Percentiles rank a stretch among this genome's conserved stretches.
These are phyloP conservation scores for Cladorrhinum sp. DNA, from an alignment of 2,329 filamentous ascomycete genomes.

Conservation along the genomic window DNA sequence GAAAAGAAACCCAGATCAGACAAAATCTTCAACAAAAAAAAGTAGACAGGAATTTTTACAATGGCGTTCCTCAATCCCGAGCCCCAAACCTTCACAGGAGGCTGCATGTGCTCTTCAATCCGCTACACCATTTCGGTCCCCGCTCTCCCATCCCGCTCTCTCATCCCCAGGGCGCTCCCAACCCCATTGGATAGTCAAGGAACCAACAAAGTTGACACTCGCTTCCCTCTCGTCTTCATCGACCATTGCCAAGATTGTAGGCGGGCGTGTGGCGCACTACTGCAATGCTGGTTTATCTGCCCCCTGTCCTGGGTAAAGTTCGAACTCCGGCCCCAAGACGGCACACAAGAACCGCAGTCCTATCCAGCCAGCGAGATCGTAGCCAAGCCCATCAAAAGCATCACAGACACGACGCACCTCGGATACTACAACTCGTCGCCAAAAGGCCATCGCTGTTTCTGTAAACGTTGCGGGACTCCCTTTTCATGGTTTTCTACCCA, in stretches of 20 bases:
- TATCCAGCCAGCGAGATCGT: background rate
- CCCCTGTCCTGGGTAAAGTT: conserved; percentile 4
- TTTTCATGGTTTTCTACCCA: background rate
- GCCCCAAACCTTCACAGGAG: conserved; percentile 2
- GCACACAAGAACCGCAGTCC: too few relatives aligned
- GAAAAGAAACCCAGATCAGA: too few relatives aligned
- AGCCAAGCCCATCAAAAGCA: background rate
- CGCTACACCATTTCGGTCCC: conserved; percentile 6
- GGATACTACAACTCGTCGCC: conserved; percentile 2
- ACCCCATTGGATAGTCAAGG: background rate
- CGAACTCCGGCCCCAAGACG: background rate
- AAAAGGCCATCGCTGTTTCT: background rate
- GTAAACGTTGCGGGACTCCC: background rate
- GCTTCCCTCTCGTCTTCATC: background rate
- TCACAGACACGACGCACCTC: background rate
- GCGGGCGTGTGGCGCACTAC: background rate
- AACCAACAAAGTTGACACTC: background rate
- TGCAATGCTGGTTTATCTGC: conserved; percentile 6
- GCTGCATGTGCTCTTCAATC: conserved; percentile 6
- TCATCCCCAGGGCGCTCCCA: background rate
- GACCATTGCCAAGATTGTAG: conserved; percentile 1
- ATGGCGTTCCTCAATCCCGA: conserved; percentile 1
- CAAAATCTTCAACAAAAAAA: too few relatives aligned
- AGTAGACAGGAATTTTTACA: too few relatives aligned
- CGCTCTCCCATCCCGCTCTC: background rate